Evolutionary conservation across 257 asterid genomes (phyloP).

Genomic region (Cynanchum wilfordii): DNA sequence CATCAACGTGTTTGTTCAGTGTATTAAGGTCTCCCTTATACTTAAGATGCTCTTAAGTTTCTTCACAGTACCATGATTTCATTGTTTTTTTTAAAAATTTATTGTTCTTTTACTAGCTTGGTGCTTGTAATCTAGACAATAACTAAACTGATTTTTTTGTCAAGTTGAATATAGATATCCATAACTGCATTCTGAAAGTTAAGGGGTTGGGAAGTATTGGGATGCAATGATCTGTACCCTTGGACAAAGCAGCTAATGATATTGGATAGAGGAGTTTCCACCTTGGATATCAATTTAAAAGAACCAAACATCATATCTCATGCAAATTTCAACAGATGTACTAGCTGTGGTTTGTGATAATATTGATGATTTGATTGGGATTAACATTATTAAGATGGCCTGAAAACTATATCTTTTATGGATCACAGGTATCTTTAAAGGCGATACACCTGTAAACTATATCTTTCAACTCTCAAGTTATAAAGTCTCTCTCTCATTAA

Average conservation of each 20-base stretch:
- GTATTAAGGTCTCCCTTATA: not conserved
- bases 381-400: not conserved
- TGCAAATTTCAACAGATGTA: not conserved
- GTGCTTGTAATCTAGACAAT: not conserved
- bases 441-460: not conserved
- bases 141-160: not conserved
- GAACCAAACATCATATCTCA: not conserved
- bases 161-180: not conserved
- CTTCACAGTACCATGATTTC: not conserved
- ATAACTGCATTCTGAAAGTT: not conserved
- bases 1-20: not conserved
- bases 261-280: not conserved
- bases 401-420: no score
- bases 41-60: not conserved
- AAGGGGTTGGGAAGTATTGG: not conserved
- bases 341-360: not conserved
- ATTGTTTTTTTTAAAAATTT: not conserved
- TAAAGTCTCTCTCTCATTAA: not conserved
- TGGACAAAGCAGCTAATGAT: not conserved
- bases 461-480: not conserved
- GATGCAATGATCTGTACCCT: not conserved
- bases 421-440: no score
- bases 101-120: not conserved
- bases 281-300: not conserved
- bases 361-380: not conserved